Evolutionary conservation across 2,329 filamentous ascomycete species (phyloP).

Genomic region (Emmonsiellopsis sp.): DNA sequence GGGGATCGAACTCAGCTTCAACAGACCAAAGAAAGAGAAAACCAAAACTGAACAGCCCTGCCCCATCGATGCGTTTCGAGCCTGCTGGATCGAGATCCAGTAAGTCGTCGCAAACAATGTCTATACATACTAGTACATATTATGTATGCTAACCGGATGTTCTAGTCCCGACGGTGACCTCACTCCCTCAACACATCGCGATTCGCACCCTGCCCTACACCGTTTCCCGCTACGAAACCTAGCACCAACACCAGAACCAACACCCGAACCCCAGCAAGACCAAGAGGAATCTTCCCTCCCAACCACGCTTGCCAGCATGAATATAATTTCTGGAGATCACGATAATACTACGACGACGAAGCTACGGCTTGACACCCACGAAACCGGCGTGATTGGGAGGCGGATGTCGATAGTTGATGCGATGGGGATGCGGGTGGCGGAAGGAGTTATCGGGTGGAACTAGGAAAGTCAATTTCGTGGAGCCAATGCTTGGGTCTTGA

Average conservation of each 20-base stretch:
- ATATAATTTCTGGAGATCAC: neutral
- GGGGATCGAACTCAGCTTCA: neutral
- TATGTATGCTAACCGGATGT: neutral
- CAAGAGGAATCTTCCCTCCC: neutral
- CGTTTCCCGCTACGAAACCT: neutral
- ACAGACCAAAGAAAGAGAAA: neutral
- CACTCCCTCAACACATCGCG: neutral
- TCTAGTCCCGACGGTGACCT: constrained; percentile 4
- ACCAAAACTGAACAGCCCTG: neutral
- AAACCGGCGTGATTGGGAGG: constrained; percentile 7
- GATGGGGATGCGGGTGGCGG: constrained; percentile 4
- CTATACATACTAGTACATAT: neutral
- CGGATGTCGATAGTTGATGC: constrained; percentile 7
- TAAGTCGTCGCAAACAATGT: neutral
- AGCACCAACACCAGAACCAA: neutral
- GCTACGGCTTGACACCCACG: constrained; percentile 1
- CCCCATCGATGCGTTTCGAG: neutral
- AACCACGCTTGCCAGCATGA: neutral
- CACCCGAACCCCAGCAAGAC: neutral
- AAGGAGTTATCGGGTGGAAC: constrained; percentile 7
- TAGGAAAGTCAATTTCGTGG: neutral
- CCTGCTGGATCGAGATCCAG: constrained; percentile 8
- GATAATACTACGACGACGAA: neutral
- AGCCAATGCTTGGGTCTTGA: neutral
- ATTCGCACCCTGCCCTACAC: constrained; percentile 1